Evolutionary conservation across 257 asterid species (phyloP), one percentile per base, ranked within the genome.

Genomic region (Eucommia ulmoides): DNA sequence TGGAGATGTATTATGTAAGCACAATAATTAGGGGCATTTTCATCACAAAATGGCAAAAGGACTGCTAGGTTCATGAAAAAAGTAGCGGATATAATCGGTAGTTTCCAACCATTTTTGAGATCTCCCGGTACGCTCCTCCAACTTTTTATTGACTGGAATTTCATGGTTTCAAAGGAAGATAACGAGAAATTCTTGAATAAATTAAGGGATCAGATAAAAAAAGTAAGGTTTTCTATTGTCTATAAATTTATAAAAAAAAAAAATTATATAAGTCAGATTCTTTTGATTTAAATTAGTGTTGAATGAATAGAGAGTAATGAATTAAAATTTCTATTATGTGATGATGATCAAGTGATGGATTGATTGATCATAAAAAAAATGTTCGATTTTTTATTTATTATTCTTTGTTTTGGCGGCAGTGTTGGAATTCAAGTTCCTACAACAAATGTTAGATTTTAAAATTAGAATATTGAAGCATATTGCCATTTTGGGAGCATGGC

Each of bases 391-490:
- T n/a, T n/a, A n/a, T n/a, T n/a, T n/a, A n/a, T 24, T 9, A 0
- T 24, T 47, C 4, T 5, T 15, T 8, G 41, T 20, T 33, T 23
- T 20, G 10, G 55, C 38, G 41, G 61, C 74, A 81, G 93, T 33
- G 87, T 81, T 46, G 87, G 87, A 29, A 81, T 81, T 23, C 54
- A 56, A 3, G 71, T 78, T 20, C 93, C 93, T 0, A 81, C 87
- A 0, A 76, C 78, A 1, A 87, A 81, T 50, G 80, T 81, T 48
- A 56, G 82, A 41, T 78, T 74, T 45, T 72, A 81, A 64, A 60
- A 68, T 15, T 25, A 77, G 19, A 72, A 66, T 1, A 74, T 81
- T 21, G 78, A 75, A 58, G 80, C 84, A 8, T 73, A 78, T 57
- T 78, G 87, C 52, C 69, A 78, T 58, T 61, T 81, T 52, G 87